These are phyloP conservation scores for Chlamydomonas schloesseri DNA, from an alignment of 139 green algal genomes.

Conservation along the genomic window DNA sequence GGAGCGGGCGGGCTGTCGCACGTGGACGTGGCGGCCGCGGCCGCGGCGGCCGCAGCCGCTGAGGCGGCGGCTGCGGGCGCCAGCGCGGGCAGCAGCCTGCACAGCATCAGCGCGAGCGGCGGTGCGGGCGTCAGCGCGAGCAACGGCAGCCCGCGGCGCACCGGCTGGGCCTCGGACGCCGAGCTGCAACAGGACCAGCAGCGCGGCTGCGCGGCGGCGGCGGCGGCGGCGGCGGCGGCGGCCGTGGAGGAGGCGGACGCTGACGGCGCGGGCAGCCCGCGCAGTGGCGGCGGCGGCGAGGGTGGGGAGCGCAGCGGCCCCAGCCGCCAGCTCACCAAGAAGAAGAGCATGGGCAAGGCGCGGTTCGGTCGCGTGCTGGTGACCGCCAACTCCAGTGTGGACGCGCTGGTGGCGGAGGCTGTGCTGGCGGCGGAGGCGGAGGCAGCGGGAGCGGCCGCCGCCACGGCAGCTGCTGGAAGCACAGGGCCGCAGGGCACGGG, in stretches of 20 bases:
- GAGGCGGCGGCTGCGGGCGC: background rate
- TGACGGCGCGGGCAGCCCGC: background rate
- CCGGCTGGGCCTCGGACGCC: no score
- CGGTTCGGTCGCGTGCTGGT: constrained; percentile 9
- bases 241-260: background rate
- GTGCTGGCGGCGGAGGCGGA: background rate
- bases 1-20: background rate
- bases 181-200: no score
- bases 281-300: background rate
- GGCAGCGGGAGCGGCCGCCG: background rate
- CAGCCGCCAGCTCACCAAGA: background rate
- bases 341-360: constrained; percentile 29
- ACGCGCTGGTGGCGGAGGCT: constrained; percentile 24
- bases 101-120: background rate
- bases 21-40: background rate
- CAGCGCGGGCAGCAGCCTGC: background rate
- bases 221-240: no score
- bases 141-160: background rate
- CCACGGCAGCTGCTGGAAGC: background rate
- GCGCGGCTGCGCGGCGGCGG: no score
- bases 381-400: constrained; percentile 2
- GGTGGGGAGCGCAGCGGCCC: background rate
- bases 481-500: background rate
- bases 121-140: background rate
- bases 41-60: background rate